A percentile compares a stretch with the other conserved stretches of the same genome.
phyloP scores from a whole-genome alignment of 2,329 filamentous ascomycete genomes.

The Colletotrichum simmondsii region DNA sequence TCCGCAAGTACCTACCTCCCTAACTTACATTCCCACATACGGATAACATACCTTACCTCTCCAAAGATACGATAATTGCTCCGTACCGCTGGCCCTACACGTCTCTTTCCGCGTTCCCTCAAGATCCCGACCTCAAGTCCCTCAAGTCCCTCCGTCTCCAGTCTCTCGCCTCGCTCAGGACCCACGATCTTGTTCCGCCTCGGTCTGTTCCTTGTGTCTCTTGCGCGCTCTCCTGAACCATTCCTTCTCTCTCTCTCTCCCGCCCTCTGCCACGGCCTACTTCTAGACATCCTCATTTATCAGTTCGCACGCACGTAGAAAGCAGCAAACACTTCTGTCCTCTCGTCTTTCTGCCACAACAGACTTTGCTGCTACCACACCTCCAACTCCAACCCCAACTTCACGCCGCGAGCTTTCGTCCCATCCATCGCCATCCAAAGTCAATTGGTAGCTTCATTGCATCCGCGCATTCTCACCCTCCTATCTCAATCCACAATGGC shows the following conservation, averaged over 20 bases:
- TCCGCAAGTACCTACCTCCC: not conserved
- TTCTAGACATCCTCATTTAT: not conserved
- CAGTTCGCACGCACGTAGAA: not conserved
- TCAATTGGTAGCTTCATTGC: slow-evolving; percentile 22
- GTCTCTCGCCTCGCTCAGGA: not conserved
- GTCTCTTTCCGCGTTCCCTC: slow-evolving; percentile 1
- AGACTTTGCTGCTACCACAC: not conserved
- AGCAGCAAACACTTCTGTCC: not conserved
- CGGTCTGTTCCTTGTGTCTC: not conserved
- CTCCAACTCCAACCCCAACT: not conserved
- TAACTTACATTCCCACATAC: not conserved
- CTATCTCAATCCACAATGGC: slow-evolving; percentile 40
- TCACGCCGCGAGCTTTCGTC: slow-evolving; percentile 19
- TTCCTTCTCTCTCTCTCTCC: not conserved
- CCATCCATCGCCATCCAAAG: slow-evolving; percentile 27
- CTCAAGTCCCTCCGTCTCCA: not conserved
- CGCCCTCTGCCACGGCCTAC: not conserved
- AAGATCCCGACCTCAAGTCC: not conserved
- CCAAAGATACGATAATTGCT: not conserved
- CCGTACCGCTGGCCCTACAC: not conserved
- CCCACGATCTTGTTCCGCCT: slow-evolving; percentile 24
- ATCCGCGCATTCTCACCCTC: not conserved
- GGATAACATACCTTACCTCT: not conserved
- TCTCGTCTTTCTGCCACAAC: not conserved
- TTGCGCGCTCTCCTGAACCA: not conserved